A percentile compares a stretch with the other conserved stretches of the same genome.
These are phyloP conservation scores for Daldinia sp. DNA, from an alignment of 2,329 filamentous ascomycete species.

Conservation along the genomic window DNA sequence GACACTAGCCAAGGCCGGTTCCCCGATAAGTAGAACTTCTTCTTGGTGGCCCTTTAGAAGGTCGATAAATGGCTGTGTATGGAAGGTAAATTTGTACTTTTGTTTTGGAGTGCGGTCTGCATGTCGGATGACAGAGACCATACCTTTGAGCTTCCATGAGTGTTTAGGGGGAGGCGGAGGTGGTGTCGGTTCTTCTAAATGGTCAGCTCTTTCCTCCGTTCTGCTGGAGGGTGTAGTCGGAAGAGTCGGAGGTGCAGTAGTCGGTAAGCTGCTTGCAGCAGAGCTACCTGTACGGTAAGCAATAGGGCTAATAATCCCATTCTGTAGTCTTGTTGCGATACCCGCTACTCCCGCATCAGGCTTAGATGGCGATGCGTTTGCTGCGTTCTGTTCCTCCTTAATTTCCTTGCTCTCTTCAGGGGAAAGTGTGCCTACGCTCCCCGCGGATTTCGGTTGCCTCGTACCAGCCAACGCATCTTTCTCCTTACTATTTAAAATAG, in stretches of 20 bases:
- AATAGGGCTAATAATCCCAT: conserved; percentile 48
- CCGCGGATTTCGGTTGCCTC: conserved; percentile 36
- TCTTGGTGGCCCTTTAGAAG: conserved; percentile 94
- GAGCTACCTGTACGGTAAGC: conserved; percentile 43
- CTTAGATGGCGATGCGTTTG: conserved; percentile 32
- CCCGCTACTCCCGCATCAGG: conserved; percentile 39
- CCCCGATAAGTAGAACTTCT: conserved; percentile 92
- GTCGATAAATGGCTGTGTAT: conserved; percentile 94
- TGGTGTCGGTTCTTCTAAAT: conserved; percentile 56
- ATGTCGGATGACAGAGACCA: conserved; percentile 95
- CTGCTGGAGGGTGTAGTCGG: conserved; percentile 49
- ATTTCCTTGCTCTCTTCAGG: conserved; percentile 36
- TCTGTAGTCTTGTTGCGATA: conserved; percentile 48
- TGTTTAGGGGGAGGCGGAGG: conserved; percentile 82
- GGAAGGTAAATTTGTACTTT: conserved; percentile 99
- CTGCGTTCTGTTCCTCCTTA: conserved; percentile 37
- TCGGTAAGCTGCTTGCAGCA: conserved; percentile 48
- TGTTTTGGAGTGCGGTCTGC: conserved; percentile 98
- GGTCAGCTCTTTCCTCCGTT: conserved; percentile 42
- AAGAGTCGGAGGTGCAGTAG: conserved; percentile 51
- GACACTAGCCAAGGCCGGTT: conserved; percentile 87
- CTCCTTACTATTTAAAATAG: conserved; percentile 49
- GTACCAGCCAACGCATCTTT: conserved; percentile 47
- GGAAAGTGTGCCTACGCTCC: conserved; percentile 16
- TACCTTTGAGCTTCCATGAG: conserved; percentile 97